Evolutionary conservation across 495 filamentous ascomycete genomes (phyloP).

Genomic region (Penicillium manginii): DNA sequence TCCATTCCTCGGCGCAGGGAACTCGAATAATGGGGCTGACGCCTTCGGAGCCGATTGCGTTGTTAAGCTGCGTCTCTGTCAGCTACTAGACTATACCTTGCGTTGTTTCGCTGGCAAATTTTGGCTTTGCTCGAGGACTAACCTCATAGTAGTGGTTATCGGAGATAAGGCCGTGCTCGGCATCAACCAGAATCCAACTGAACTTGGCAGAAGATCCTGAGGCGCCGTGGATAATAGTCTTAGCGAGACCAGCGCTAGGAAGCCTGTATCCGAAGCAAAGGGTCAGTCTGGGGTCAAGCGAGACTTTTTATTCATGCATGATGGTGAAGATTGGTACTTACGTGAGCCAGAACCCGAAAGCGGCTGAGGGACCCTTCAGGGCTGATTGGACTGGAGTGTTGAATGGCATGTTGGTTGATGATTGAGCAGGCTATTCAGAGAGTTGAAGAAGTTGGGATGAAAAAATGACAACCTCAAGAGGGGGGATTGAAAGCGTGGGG

Average conservation of each 20-base stretch:
- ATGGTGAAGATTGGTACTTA: slow-evolving; percentile 19
- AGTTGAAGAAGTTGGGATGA: neutral
- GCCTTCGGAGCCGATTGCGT: slow-evolving; percentile 65
- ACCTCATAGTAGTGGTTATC: slow-evolving; percentile 44
- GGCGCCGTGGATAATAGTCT: slow-evolving; percentile 39
- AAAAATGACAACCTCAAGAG: slow-evolving; percentile 3
- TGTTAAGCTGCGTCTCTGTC: slow-evolving; percentile 27
- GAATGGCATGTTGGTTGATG: slow-evolving; percentile 27
- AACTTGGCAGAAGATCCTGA: slow-evolving; percentile 32
- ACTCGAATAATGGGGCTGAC: slow-evolving; percentile 71
- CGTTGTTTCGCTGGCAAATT: neutral
- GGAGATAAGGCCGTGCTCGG: slow-evolving; percentile 73
- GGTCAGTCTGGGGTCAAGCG: neutral
- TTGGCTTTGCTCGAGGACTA: neutral
- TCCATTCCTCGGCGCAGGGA: slow-evolving; percentile 66
- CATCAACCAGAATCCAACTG: slow-evolving; percentile 77
- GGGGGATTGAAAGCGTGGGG: slow-evolving; percentile 7
- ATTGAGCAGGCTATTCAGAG: neutral
- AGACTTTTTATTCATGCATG: neutral
- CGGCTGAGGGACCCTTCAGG: slow-evolving; percentile 19
- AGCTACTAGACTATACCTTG: neutral
- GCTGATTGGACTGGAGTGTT: slow-evolving; percentile 26
- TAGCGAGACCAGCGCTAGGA: slow-evolving; percentile 39
- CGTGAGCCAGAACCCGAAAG: slow-evolving; percentile 47
- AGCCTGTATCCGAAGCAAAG: slow-evolving; percentile 22